These are phyloP conservation scores for Selaginella tamariscina DNA, from an alignment of 75 land plant genomes.

Conservation along the genomic window DNA sequence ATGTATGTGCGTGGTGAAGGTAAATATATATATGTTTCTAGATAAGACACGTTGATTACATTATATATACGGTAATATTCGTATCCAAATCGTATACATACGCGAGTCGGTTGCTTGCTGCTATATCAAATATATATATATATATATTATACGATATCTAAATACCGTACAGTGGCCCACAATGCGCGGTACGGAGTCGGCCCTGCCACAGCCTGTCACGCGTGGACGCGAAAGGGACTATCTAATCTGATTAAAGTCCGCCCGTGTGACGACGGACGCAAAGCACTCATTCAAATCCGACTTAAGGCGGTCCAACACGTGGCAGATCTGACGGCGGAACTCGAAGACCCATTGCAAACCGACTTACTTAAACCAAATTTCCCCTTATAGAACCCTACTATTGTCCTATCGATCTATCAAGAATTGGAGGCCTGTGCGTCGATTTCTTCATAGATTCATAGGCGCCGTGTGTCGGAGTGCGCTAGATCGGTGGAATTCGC, in stretches of 20 bases:
- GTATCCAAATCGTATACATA: no score
- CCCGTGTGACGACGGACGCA: not conserved
- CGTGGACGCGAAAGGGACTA: not conserved
- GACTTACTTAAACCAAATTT: not conserved
- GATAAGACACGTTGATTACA: no score
- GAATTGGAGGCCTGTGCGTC: not conserved
- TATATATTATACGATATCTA: no score
- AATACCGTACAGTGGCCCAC: no score
- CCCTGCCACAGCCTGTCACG: not conserved
- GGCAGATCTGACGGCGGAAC: not conserved
- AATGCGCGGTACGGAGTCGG: no score
- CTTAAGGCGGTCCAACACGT: not conserved
- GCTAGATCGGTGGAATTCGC: no score
- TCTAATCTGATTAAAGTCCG: not conserved
- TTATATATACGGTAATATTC: no score
- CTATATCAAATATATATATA: no score
- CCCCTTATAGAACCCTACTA: not conserved
- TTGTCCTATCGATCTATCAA: not conserved
- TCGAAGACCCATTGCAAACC: not conserved
- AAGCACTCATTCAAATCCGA: not conserved
- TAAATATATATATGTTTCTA: no score
- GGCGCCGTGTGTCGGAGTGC: not conserved
- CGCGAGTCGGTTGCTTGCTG: no score
- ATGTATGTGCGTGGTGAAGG: no score
- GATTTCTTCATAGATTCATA: not conserved